Percentiles rank a stretch among this genome's conserved stretches.
Conservation (phyloP, 441 rosid genomes). For the Croton setiger region DNA sequence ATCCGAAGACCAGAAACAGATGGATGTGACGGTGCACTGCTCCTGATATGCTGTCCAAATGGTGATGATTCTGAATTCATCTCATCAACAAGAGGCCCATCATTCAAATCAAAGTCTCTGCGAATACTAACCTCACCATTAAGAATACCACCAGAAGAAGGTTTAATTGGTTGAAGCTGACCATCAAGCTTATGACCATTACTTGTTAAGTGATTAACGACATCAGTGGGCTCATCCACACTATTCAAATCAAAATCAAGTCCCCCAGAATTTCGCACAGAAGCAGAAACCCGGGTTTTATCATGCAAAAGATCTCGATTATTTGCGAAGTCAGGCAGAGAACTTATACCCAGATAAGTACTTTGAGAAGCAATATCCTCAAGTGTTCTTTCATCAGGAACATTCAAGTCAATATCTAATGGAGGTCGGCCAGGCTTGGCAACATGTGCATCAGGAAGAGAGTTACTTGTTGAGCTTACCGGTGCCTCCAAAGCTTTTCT, state of each 20-base stretch:
- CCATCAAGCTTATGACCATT: conserved; percentile 38
- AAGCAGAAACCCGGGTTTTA: conserved; percentile 33
- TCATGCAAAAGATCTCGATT: conserved; percentile 27
- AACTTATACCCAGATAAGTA: conserved; percentile 35
- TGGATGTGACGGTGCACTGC: conserved; percentile 41
- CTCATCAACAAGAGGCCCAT: conserved; percentile 82
- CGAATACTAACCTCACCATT: conserved; percentile 35
- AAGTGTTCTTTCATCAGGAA: conserved; percentile 68
- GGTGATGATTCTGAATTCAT: conserved; percentile 41
- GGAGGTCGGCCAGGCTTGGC: conserved; percentile 52
- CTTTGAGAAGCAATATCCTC: conserved; percentile 62
- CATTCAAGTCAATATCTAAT: conserved; percentile 79
- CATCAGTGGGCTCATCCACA: conserved; percentile 52
- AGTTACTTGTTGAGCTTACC: conserved; percentile 22
- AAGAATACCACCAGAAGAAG: conserved; percentile 35
- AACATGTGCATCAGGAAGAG: conserved; percentile 41
- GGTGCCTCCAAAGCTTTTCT: conserved; percentile 55
- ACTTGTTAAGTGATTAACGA: conserved; percentile 36
- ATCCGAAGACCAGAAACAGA: conserved; percentile 43
- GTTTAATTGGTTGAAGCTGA: conserved; percentile 32
- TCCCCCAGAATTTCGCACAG: conserved; percentile 49
- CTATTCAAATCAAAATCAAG: conserved; percentile 85
- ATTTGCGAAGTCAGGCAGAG: conserved; percentile 26
- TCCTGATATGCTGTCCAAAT: conserved; percentile 46
- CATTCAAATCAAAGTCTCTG: conserved; percentile 85